Percentiles rank a stretch among this genome's conserved stretches.
Evolutionary conservation across 2,329 filamentous ascomycete genomes (phyloP).

Genomic region (Didymosphaeria variabile): DNA sequence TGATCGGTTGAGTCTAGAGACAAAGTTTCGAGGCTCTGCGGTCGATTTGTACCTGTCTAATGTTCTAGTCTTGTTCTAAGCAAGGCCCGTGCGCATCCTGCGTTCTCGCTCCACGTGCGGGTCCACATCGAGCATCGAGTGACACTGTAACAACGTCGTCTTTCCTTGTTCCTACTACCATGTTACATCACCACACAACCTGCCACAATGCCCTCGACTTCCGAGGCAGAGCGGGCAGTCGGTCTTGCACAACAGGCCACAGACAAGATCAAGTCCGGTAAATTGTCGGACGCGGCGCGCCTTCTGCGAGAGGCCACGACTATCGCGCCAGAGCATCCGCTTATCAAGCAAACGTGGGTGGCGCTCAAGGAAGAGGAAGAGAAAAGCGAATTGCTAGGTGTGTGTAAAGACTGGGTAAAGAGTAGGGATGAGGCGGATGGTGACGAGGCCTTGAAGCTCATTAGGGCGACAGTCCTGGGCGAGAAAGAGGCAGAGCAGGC

Average conservation of each 20-base stretch:
- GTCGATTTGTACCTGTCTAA: too few species aligned
- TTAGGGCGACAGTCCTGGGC: slow-evolving; percentile 43
- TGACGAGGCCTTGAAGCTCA: slow-evolving; percentile 46
- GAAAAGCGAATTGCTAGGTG: slow-evolving; percentile 43
- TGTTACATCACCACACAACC: slow-evolving; percentile 24
- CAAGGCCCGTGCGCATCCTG: slow-evolving; percentile 5
- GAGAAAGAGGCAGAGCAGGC: slow-evolving; percentile 51
- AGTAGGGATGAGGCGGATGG: slow-evolving; percentile 51
- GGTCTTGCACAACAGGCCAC: slow-evolving; percentile 42
- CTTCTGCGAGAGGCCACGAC: slow-evolving; percentile 56
- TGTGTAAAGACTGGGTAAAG: slow-evolving; percentile 48
- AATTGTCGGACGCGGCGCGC: slow-evolving; percentile 51
- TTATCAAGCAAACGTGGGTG: slow-evolving; percentile 53
- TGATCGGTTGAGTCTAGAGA: background rate
- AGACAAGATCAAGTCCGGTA: slow-evolving; percentile 38
- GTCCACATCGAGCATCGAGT: slow-evolving; percentile 24
- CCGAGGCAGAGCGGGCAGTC: slow-evolving; percentile 41
- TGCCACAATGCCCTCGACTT: slow-evolving; percentile 37
- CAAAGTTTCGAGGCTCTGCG: background rate
- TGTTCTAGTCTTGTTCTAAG: slow-evolving; percentile 5
- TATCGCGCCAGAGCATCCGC: slow-evolving; percentile 52
- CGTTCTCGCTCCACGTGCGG: slow-evolving; percentile 1
- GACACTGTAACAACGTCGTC: slow-evolving; percentile 22
- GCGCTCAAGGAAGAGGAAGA: slow-evolving; percentile 51
- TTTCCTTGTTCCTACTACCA: slow-evolving; percentile 22